These are phyloP conservation scores for Luvunga scandens DNA, from an alignment of 345 rosid genomes.

Conservation along the genomic window DNA sequence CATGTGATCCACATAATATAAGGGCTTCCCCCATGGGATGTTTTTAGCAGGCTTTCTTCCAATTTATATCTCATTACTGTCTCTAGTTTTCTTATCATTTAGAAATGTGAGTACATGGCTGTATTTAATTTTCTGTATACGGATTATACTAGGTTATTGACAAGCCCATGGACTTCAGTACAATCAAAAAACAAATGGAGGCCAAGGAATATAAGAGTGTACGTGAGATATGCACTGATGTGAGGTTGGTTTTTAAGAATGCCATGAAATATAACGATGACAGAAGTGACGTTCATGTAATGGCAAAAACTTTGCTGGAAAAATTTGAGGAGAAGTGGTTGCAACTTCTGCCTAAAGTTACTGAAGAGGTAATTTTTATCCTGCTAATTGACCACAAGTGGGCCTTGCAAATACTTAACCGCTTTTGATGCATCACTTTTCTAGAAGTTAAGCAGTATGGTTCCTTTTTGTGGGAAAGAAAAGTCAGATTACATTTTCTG, in stretches of 20 bases:
- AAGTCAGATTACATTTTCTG: conserved; percentile 5
- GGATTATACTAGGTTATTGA: conserved; percentile 56
- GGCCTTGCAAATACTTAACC: not conserved
- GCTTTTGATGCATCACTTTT: conserved; percentile 9
- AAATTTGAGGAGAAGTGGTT: conserved; percentile 92
- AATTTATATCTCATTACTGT: not conserved
- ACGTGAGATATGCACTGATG: conserved; percentile 73
- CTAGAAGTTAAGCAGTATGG: not conserved
- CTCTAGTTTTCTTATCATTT: not conserved
- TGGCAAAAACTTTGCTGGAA: conserved; percentile 79
- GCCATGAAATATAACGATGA: conserved; percentile 95
- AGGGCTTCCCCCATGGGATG: not conserved
- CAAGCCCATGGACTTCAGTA: conserved; percentile 94
- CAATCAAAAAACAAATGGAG: conserved; percentile 85
- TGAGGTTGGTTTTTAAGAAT: conserved; percentile 79
- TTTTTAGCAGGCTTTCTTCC: not conserved
- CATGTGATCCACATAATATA: not conserved
- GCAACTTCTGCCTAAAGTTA: conserved; percentile 73
- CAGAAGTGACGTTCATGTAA: conserved; percentile 59
- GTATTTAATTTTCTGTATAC: conserved; percentile 11
- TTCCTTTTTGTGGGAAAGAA: not conserved
- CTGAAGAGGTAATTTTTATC: conserved; percentile 58
- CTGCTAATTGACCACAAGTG: not conserved
- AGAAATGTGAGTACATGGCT: not conserved
- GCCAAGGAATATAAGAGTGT: conserved; percentile 83